These are phyloP conservation scores for Podaxis carcinomalis DNA, from an alignment of 768 basidiomycete genomes.

Conservation along the genomic window DNA sequence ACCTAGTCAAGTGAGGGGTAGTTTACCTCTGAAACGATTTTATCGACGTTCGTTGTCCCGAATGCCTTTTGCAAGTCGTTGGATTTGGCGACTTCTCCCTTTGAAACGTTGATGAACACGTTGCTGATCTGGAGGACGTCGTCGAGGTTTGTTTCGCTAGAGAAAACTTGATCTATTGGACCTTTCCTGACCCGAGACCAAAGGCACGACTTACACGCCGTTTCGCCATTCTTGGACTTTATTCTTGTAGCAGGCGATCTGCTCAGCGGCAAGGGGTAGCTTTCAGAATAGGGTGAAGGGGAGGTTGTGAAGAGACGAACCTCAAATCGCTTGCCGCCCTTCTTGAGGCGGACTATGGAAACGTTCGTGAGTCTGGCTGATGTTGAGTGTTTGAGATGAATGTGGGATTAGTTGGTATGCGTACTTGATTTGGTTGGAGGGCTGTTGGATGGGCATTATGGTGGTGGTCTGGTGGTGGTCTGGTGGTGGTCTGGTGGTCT, in stretches of 20 bases:
- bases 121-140: conserved; percentile 96
- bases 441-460: conserved; percentile 67
- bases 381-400: not conserved
- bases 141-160: conserved; percentile 85
- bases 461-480: conserved; percentile 11
- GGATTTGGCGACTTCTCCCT: conserved; percentile 87
- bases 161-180: not conserved
- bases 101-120: conserved; percentile 94
- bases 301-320: conserved; percentile 33
- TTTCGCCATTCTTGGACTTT: conserved; percentile 96
- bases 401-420: not conserved
- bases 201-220: conserved; percentile 61
- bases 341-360: conserved; percentile 92
- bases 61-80: conserved; percentile 93
- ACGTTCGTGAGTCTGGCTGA: conserved; percentile 85
- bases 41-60: conserved; percentile 63
- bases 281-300: not conserved
- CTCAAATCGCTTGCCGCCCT: conserved; percentile 97
- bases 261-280: not conserved
- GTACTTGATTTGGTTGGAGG: conserved; percentile 88
- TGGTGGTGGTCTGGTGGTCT: not conserved
- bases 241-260: conserved; percentile 99
- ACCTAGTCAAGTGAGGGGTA: conserved; percentile 5
- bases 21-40: conserved; percentile 76
- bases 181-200: not conserved